These are phyloP conservation scores for Yarrowia hollandica DNA, from an alignment of 805 yeast species.

Conservation along the genomic window DNA sequence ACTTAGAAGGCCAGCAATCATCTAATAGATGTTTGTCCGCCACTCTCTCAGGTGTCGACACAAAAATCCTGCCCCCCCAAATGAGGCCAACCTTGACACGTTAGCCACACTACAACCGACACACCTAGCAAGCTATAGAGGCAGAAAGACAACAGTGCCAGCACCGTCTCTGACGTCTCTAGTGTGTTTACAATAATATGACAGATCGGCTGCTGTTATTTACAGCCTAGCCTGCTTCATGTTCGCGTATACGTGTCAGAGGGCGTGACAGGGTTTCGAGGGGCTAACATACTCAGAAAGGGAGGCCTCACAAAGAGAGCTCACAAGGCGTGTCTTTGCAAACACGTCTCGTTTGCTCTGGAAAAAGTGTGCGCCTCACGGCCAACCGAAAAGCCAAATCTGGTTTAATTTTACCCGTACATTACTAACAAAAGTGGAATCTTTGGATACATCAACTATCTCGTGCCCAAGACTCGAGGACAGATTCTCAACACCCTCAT, in stretches of 20 bases:
- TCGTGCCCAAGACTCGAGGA: slow-evolving; percentile 88
- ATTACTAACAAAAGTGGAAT: slow-evolving; percentile 68
- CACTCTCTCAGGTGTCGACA: not conserved
- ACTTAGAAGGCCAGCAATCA: no score
- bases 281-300: slow-evolving; percentile 9
- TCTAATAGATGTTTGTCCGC: no score
- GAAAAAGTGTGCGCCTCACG: not conserved
- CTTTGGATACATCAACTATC: slow-evolving; percentile 94
- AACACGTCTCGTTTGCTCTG: not conserved
- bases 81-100: not conserved
- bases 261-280: slow-evolving; percentile 17
- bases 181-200: not conserved
- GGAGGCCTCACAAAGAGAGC: not conserved
- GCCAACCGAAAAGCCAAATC: slow-evolving; percentile 1
- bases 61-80: not conserved
- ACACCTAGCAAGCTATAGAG: no score
- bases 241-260: slow-evolving; percentile 9
- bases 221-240: no score
- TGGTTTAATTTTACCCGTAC: no score
- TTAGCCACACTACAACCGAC: not conserved
- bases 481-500: slow-evolving; percentile 86
- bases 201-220: not conserved
- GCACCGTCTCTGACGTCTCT: no score
- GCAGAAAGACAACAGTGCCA: no score
- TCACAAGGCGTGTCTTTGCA: not conserved